These are phyloP conservation scores for Sonneratia alba DNA, from an alignment of 345 rosid genomes.

Conservation along the genomic window DNA sequence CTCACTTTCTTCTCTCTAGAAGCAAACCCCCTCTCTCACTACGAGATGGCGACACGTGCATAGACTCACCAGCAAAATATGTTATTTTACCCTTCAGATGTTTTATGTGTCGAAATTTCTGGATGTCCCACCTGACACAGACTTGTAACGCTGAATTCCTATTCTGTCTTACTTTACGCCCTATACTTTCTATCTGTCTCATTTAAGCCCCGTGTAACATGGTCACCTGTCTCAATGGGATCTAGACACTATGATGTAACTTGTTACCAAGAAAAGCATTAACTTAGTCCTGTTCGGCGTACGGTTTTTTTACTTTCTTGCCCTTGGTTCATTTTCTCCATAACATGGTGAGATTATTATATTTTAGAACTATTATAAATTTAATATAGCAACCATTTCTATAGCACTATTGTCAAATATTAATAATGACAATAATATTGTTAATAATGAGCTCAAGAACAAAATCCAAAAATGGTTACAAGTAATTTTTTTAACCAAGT, in stretches of 20 bases:
- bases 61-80: not conserved
- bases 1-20: conserved; percentile 2
- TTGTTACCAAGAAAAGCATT: not conserved
- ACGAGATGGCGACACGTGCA: not conserved
- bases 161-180: not conserved
- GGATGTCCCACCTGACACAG: not conserved
- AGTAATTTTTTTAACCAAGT: too few relatives aligned
- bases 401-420: too few relatives aligned
- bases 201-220: not conserved
- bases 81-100: not conserved
- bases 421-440: too few relatives aligned
- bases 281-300: not conserved
- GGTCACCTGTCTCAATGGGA: not conserved
- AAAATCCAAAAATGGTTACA: too few relatives aligned
- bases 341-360: too few relatives aligned
- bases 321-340: too few relatives aligned
- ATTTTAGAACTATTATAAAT: too few relatives aligned
- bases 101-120: not conserved
- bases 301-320: too few relatives aligned
- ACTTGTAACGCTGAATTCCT: not conserved
- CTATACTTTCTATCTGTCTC: not conserved
- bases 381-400: too few relatives aligned
- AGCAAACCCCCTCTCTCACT: not conserved
- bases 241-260: not conserved
- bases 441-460: too few relatives aligned